These are phyloP conservation scores for Penstemon barbatus DNA, from an alignment of 257 asterid species.

Conservation along the genomic window DNA sequence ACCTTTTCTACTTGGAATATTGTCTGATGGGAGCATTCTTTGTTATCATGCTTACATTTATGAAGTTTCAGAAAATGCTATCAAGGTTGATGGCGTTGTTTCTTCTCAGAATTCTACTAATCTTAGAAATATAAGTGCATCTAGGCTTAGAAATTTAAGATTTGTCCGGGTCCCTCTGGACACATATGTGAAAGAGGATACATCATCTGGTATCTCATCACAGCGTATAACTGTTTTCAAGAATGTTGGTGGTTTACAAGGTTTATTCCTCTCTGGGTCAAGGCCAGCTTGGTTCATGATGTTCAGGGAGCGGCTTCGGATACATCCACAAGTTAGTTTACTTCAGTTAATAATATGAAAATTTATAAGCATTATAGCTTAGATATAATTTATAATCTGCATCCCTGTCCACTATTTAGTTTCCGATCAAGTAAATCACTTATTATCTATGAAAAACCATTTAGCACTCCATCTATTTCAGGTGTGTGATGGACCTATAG, in stretches of 20 bases:
- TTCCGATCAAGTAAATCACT: background rate
- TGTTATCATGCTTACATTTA: constrained; percentile 83
- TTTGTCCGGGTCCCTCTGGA: constrained; percentile 74
- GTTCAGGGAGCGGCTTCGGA: constrained; percentile 86
- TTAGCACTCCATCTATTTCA: constrained; percentile 37
- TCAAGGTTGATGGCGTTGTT: constrained; percentile 52
- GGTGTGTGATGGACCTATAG: constrained; percentile 95
- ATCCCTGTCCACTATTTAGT: background rate
- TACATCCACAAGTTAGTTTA: constrained; percentile 84
- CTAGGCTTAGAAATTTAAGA: constrained; percentile 89
- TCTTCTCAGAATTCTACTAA: constrained; percentile 42
- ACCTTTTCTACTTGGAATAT: constrained; percentile 79
- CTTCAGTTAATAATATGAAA: constrained; percentile 23
- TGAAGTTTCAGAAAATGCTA: constrained; percentile 69
- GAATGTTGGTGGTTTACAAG: constrained; percentile 91
- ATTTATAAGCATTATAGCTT: constrained; percentile 10
- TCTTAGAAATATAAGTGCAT: constrained; percentile 54
- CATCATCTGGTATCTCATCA: constrained; percentile 56
- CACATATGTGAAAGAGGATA: constrained; percentile 74
- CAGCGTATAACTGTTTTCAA: constrained; percentile 73
- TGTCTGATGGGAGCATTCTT: constrained; percentile 92
- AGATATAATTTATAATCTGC: background rate
- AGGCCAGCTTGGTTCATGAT: constrained; percentile 94
- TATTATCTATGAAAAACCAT: background rate
- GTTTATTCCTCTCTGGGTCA: constrained; percentile 77